phyloP scores from a whole-genome alignment of 805 yeast genomes.

The Saturnispora ahearnii region DNA sequence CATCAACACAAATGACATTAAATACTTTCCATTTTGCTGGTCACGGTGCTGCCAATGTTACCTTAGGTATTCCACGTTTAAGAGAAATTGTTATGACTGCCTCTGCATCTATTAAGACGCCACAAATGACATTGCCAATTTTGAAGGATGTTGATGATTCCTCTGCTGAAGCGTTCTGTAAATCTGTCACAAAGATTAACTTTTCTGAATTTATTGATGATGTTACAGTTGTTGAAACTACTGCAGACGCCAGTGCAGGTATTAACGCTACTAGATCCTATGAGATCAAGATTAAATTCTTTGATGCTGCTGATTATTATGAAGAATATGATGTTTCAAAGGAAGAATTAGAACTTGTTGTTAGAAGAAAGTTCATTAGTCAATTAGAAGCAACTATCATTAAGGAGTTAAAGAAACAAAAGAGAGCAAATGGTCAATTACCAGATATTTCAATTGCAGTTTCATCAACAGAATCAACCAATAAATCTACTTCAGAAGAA shows the following conservation, averaged over 20 bases:
- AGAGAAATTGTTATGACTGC: conserved; percentile 99
- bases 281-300: conserved; percentile 66
- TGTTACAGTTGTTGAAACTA: conserved; percentile 80
- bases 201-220: conserved; percentile 84
- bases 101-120: conserved; percentile 90
- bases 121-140: conserved; percentile 94
- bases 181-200: conserved; percentile 74
- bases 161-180: conserved; percentile 88
- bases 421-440: conserved; percentile 41
- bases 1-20: conserved; percentile 97
- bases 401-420: conserved; percentile 78
- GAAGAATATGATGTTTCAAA: conserved; percentile 83
- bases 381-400: conserved; percentile 63
- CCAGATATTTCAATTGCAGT: conserved; percentile 67
- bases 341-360: conserved; percentile 63
- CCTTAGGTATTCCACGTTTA: conserved; percentile 99
- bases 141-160: conserved; percentile 70
- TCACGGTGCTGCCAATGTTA: conserved; percentile 99
- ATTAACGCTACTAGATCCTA: conserved; percentile 54
- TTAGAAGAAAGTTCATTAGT: conserved; percentile 56
- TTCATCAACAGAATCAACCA: conserved; percentile 39
- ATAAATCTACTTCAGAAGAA: conserved; percentile 28
- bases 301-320: conserved; percentile 64
- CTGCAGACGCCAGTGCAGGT: conserved; percentile 44
- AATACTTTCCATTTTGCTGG: conserved; percentile 98